Conservation (phyloP, 176 grass and related monocot genomes). For the Phoenix dactylifera region DNA sequence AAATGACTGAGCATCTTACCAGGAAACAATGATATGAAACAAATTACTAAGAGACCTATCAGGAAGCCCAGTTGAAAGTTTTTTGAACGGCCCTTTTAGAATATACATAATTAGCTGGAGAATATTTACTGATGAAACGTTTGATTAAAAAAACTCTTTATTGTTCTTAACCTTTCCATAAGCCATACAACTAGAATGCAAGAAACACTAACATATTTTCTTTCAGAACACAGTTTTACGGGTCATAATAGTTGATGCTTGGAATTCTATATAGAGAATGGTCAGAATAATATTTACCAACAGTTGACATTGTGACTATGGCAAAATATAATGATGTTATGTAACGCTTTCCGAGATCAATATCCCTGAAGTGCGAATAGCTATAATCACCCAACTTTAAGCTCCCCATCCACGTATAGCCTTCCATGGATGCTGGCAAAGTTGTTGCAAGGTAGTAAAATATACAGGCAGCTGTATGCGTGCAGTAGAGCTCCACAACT, state of each 20-base stretch:
- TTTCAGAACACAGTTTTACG: too few species aligned
- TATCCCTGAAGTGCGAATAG: slow-evolving; percentile 74
- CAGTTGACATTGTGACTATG: slow-evolving; percentile 97
- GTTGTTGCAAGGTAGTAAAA: slow-evolving; percentile 98
- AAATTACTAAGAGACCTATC: too few species aligned
- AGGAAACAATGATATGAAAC: neutral
- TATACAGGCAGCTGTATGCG: slow-evolving; percentile 87
- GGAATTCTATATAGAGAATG: too few species aligned
- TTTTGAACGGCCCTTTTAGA: too few species aligned
- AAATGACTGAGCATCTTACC: neutral
- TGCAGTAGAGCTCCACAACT: slow-evolving; percentile 88
- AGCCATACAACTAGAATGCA: too few species aligned
- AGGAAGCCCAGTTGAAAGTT: too few species aligned
- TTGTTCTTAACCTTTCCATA: too few species aligned
- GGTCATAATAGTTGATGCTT: too few species aligned
- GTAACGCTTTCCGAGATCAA: slow-evolving; percentile 76
- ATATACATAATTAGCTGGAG: too few species aligned
- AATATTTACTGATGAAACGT: too few species aligned
- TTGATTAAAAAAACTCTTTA: too few species aligned
- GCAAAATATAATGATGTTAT: slow-evolving; percentile 86
- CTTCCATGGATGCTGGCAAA: slow-evolving; percentile 73
- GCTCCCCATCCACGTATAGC: slow-evolving; percentile 91
- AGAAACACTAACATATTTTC: too few species aligned
- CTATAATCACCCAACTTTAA: slow-evolving; percentile 63
- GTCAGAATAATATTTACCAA: slow-evolving; percentile 35